Conservation (phyloP, 768 basidiomycete genomes). For the Pluteus cervinus region DNA sequence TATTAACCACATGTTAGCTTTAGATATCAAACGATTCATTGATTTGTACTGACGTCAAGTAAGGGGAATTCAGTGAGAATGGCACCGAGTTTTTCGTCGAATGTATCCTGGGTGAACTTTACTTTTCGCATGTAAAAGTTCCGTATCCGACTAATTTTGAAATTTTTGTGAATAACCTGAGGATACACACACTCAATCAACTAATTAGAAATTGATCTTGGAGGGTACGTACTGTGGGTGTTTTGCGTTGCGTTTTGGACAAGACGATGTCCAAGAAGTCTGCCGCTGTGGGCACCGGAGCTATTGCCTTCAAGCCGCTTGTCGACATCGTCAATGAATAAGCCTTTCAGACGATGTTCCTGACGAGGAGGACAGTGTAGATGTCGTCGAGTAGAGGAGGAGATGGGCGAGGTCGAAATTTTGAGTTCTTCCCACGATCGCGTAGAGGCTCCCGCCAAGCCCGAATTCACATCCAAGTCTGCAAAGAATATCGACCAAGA, state of each 20-base stretch:
- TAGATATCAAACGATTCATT: conserved; percentile 6
- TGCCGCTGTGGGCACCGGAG: conserved; percentile 94
- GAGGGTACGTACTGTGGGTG: conserved; percentile 67
- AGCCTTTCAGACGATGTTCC: too few species aligned
- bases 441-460: too few species aligned
- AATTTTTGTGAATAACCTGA: conserved; percentile 98
- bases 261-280: conserved; percentile 95
- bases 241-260: conserved; percentile 94
- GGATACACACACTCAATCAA: conserved; percentile 1
- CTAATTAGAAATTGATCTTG: neutral
- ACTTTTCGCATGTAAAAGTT: conserved; percentile 99
- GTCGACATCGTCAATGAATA: conserved; percentile 54
- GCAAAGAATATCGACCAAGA: too few species aligned
- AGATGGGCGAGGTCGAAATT: too few species aligned
- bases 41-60: conserved; percentile 69
- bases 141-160: conserved; percentile 98
- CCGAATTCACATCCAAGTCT: too few species aligned
- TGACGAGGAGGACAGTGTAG: too few species aligned
- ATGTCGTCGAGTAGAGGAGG: too few species aligned
- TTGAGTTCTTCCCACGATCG: too few species aligned
- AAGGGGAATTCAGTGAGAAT: conserved; percentile 97
- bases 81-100: conserved; percentile 90
- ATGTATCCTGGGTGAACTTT: conserved; percentile 96
- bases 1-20: conserved; percentile 23
- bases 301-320: conserved; percentile 92